Percentiles rank a stretch among this genome's conserved stretches.
Conservation (phyloP, 805 yeast genomes). For the Pichia sporocuriosa region DNA sequence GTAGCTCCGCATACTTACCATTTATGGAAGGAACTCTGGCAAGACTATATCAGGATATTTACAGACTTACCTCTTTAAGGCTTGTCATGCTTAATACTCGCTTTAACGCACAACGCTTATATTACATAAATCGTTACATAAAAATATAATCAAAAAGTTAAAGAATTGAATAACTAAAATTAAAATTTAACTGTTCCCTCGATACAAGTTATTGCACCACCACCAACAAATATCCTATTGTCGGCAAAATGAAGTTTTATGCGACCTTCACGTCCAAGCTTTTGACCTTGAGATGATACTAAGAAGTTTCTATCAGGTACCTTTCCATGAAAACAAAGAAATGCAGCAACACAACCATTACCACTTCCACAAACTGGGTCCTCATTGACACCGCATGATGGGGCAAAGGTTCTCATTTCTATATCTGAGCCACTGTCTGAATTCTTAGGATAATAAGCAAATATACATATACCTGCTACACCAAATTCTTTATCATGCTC, state of each 20-base stretch:
- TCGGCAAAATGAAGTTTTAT: not conserved
- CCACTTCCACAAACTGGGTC: constrained; percentile 56
- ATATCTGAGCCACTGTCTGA: constrained; percentile 10
- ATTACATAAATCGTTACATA: too few relatives aligned
- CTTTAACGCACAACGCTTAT: too few relatives aligned
- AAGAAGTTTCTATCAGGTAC: not conserved
- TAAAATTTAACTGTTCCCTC: not conserved
- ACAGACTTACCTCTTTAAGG: too few relatives aligned
- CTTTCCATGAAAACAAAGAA: not conserved
- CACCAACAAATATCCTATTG: constrained; percentile 2
- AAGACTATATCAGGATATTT: too few relatives aligned
- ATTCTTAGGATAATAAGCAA: constrained; percentile 30
- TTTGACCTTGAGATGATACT: not conserved
- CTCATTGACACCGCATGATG: constrained; percentile 30
- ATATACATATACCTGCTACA: constrained; percentile 33
- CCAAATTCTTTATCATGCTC: constrained; percentile 17
- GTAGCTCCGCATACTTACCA: too few relatives aligned
- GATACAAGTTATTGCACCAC: constrained; percentile 9
- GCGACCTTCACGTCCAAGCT: constrained; percentile 6
- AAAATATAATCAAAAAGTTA: too few relatives aligned
- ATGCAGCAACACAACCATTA: constrained; percentile 19
- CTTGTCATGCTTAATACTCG: too few relatives aligned
- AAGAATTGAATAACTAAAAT: too few relatives aligned
- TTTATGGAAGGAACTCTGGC: too few relatives aligned
- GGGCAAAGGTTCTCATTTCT: constrained; percentile 41